phyloP scores from a whole-genome alignment of 2,329 filamentous ascomycete genomes.

The Leptoxyphium fumago region DNA sequence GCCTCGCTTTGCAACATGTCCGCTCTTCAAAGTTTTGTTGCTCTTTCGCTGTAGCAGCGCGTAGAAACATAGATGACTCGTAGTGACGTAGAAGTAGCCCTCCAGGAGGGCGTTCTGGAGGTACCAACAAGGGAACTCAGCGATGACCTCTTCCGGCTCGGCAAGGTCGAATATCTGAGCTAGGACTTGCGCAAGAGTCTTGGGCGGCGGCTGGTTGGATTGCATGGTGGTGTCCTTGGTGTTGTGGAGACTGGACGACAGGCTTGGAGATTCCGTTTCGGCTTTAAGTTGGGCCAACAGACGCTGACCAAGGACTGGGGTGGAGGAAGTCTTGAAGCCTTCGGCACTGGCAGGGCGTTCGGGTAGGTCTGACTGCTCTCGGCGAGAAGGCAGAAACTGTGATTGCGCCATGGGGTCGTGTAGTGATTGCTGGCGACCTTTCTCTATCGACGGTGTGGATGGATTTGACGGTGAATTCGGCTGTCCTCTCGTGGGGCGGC shows the following conservation, averaged over 20 bases:
- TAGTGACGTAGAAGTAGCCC: slow-evolving; percentile 90
- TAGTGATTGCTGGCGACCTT: slow-evolving; percentile 1
- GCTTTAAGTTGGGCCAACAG: slow-evolving; percentile 16
- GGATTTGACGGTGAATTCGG: background rate
- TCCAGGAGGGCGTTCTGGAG: slow-evolving; percentile 83
- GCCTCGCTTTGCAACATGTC: slow-evolving; percentile 76
- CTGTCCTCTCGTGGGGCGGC: slow-evolving; percentile 2
- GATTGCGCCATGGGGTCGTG: slow-evolving; percentile 18
- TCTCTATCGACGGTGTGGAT: slow-evolving; percentile 4
- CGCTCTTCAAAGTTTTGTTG: slow-evolving; percentile 65
- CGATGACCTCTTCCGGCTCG: slow-evolving; percentile 66
- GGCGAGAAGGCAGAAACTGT: slow-evolving; percentile 14
- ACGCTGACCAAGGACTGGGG: slow-evolving; percentile 65
- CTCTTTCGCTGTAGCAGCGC: slow-evolving; percentile 91
- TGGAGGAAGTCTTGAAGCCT: slow-evolving; percentile 31
- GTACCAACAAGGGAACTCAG: slow-evolving; percentile 88
- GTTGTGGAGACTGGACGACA: slow-evolving; percentile 11
- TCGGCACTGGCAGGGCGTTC: slow-evolving; percentile 9
- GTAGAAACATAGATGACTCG: slow-evolving; percentile 90
- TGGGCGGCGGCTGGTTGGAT: background rate
- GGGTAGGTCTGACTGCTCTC: slow-evolving; percentile 5
- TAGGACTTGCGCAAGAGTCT: slow-evolving; percentile 3
- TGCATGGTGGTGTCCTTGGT: slow-evolving; percentile 7
- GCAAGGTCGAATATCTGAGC: slow-evolving; percentile 66
- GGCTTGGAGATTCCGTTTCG: slow-evolving; percentile 10